A percentile compares a stretch with the other conserved stretches of the same genome.
Evolutionary conservation across 352 stramenopile species (phyloP).

Genomic region (Pythium plurisporium): DNA sequence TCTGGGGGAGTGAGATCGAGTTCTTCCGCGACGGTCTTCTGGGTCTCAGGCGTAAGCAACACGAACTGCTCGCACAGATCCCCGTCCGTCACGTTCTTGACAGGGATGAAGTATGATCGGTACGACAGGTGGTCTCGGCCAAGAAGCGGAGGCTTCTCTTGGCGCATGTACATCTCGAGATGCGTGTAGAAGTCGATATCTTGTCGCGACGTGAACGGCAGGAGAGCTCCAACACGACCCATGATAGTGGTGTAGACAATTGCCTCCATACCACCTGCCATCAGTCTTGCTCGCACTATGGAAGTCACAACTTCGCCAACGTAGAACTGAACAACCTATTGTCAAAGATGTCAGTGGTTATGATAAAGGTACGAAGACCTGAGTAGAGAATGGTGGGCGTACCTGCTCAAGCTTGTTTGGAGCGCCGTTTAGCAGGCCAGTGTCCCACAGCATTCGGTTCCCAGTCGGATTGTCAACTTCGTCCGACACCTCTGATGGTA

Average conservation of each 20-base stretch:
- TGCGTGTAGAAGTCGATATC: slow-evolving; percentile 99
- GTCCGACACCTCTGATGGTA: slow-evolving; percentile 92
- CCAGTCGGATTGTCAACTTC: slow-evolving; percentile 95
- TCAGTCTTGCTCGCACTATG: slow-evolving; percentile 93
- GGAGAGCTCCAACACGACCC: slow-evolving; percentile 94
- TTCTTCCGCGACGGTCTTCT: slow-evolving; percentile 94
- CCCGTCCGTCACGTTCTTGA: slow-evolving; percentile 98
- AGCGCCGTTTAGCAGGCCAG: slow-evolving; percentile 86
- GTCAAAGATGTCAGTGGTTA: neutral
- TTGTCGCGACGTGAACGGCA: slow-evolving; percentile 95
- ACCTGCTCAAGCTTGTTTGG: slow-evolving; percentile 97
- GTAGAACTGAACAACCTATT: slow-evolving; percentile 92
- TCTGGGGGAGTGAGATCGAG: slow-evolving; percentile 95
- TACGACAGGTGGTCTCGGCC: slow-evolving; percentile 97
- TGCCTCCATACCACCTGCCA: slow-evolving; percentile 94
- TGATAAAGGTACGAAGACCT: neutral
- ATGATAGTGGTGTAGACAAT: slow-evolving; percentile 98
- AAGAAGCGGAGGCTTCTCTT: slow-evolving; percentile 89
- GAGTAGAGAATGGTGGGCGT: neutral
- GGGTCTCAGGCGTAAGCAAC: slow-evolving; percentile 89
- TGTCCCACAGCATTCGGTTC: slow-evolving; percentile 96
- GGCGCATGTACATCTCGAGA: slow-evolving; percentile 95
- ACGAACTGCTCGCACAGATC: slow-evolving; percentile 97
- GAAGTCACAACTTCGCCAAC: slow-evolving; percentile 98
- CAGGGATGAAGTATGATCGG: slow-evolving; percentile 96